Evolutionary conservation across 176 grass and related monocot species (phyloP), one percentile per base, ranked within the genome.

Genomic region (Tillandsia fasciculata): DNA sequence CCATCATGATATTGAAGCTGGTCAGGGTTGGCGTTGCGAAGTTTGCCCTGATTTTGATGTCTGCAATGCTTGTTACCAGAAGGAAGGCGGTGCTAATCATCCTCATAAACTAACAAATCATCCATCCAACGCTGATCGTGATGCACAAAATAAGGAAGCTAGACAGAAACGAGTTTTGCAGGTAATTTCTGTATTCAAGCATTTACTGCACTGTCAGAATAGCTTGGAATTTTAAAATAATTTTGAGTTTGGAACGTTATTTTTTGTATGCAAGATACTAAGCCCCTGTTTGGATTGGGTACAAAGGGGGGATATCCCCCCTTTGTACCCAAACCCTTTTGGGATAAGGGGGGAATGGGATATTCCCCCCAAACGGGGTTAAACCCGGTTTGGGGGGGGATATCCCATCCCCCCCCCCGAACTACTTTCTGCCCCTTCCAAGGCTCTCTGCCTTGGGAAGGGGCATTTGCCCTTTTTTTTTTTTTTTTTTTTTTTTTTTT

Each of bases 11-110:
- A 99, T 94, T 67, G 95, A 99, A 85, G 78, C 90, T 69, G 95
- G 90, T 67, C 87, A 94, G 81, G 95, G 95, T 15, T 99, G 95
- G 95, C 89, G 87, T n/a, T 99, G 95, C 7, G 95, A 99, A 87
- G 71, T 90, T 67, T 99, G 95, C 72, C 82, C 95, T 65, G 95
- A 99, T 83, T 99, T 94, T 78, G 95, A 99, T 78, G 90, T 99
- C 33, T 99, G 95, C 84, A 94, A 85, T 81, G 54, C 57, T 71
- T 99, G 95, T 73, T 94, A 78, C 75, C 74, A 90, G 76, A 99
- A 99, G 70, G 87, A 88, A 83, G 90, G 78, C 13, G 84, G 72
- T 51, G 80, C 94, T 51, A 85, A 48, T 78, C 95, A 99, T 93
- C 75, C 75, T 74, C 95, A 99, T 85, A 86, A 82, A 53, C 84